A percentile compares a stretch with the other conserved stretches of the same genome.
These are phyloP conservation scores for Solanum appendiculatum DNA, from an alignment of 257 asterid species.

Conservation along the genomic window DNA sequence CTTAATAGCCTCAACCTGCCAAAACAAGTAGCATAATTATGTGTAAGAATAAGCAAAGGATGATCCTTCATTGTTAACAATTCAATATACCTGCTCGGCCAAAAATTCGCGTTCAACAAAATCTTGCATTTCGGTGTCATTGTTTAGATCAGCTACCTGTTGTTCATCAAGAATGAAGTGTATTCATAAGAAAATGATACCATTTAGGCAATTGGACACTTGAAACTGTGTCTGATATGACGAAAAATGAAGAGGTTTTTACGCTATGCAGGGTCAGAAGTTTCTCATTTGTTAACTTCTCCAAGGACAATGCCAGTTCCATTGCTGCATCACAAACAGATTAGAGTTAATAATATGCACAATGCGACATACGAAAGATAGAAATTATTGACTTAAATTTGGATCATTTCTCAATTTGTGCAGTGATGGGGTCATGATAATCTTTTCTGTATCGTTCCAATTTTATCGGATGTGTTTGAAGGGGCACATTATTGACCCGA, in stretches of 20 bases:
- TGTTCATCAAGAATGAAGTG: background rate
- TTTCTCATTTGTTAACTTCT: constrained; percentile 54
- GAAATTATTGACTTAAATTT: background rate
- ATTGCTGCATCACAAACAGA: constrained; percentile 43
- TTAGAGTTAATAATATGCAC: background rate
- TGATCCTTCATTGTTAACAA: background rate
- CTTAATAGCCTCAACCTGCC: constrained; percentile 66
- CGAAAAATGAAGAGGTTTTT: constrained; percentile 1
- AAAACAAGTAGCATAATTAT: background rate
- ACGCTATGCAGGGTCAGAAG: constrained; percentile 52
- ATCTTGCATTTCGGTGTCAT: constrained; percentile 59
- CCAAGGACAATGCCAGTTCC: constrained; percentile 71
- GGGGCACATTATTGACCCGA: background rate
- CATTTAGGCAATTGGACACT: background rate
- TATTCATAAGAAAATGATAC: background rate
- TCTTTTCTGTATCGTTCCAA: background rate
- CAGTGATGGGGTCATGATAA: background rate
- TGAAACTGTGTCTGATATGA: background rate
- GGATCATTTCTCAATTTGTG: background rate
- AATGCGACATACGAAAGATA: background rate
- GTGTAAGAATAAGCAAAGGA: background rate
- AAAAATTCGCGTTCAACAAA: constrained; percentile 63
- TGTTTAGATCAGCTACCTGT: constrained; percentile 57
- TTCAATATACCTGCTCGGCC: constrained; percentile 50
- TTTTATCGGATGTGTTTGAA: background rate